phyloP scores from a whole-genome alignment of 2,329 filamentous ascomycete genomes.

The Dendrostoma leiphaemia region DNA sequence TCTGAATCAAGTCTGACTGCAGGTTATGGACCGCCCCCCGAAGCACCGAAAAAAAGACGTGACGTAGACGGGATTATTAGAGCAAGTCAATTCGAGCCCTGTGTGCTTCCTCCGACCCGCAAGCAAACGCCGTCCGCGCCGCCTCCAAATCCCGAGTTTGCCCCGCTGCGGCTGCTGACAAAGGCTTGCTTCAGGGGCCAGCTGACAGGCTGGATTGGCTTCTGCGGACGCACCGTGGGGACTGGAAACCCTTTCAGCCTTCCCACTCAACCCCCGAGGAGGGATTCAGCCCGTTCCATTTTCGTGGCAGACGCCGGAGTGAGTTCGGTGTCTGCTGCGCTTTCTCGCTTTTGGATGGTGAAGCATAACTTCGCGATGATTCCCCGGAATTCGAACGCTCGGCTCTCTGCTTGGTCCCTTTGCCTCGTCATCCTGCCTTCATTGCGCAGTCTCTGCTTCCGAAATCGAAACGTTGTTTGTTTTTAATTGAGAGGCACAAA shows the following conservation, averaged over 20 bases:
- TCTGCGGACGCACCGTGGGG: too few species aligned
- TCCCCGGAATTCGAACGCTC: background rate
- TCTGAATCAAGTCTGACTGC: background rate
- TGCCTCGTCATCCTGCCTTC: too few species aligned
- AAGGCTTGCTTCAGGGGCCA: background rate
- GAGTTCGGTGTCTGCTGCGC: background rate
- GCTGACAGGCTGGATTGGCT: background rate
- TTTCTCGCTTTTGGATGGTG: background rate
- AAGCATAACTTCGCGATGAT: background rate
- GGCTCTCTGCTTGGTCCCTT: background rate
- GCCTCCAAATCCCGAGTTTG: conserved; percentile 3
- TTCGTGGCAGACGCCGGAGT: background rate
- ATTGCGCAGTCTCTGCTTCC: too few species aligned
- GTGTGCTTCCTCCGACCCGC: background rate
- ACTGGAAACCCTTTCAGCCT: too few species aligned
- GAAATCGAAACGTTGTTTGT: too few species aligned
- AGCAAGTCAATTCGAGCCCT: too few species aligned
- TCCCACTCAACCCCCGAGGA: too few species aligned
- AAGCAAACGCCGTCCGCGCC: conserved; percentile 5
- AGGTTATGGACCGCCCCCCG: background rate
- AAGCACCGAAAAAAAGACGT: background rate
- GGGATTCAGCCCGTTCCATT: too few species aligned
- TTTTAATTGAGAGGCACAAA: too few species aligned
- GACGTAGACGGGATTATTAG: background rate
- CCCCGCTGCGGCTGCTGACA: background rate